These are phyloP conservation scores for Alternaria infectoria DNA, from an alignment of 2,329 filamentous ascomycete genomes.

Conservation along the genomic window DNA sequence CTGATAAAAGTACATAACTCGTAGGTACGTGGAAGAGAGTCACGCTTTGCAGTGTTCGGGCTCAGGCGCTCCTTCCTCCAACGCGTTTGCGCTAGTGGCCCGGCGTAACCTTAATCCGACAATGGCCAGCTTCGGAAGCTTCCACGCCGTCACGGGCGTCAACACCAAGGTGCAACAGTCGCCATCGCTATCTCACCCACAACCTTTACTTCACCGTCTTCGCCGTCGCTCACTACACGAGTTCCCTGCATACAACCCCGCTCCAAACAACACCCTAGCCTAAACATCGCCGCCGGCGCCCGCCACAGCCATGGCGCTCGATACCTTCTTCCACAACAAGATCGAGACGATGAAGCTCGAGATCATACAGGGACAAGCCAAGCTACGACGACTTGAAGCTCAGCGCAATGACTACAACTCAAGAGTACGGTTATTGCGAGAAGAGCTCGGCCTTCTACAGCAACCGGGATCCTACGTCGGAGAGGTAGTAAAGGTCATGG, in stretches of 20 bases:
- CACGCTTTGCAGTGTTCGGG: no score
- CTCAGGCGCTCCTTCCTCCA: not conserved
- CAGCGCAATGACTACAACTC: slow-evolving; percentile 99
- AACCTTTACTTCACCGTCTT: not conserved
- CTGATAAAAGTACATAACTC: no score
- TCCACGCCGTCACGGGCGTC: slow-evolving; percentile 13
- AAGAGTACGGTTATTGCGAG: slow-evolving; percentile 87
- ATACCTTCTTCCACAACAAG: slow-evolving; percentile 99
- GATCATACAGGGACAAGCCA: slow-evolving; percentile 98
- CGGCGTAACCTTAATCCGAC: slow-evolving; percentile 12
- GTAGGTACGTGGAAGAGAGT: no score
- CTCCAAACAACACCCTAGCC: not conserved
- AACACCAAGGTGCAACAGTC: not conserved
- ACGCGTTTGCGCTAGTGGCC: not conserved
- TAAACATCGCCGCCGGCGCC: slow-evolving; percentile 23
- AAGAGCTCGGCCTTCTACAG: slow-evolving; percentile 94
- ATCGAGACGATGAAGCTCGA: slow-evolving; percentile 99
- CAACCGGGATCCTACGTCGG: slow-evolving; percentile 98
- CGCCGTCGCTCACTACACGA: not conserved
- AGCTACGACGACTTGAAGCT: slow-evolving; percentile 91
- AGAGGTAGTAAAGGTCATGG: slow-evolving; percentile 99
- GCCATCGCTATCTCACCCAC: slow-evolving; percentile 4
- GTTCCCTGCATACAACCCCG: not conserved
- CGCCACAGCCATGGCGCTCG: slow-evolving; percentile 85
- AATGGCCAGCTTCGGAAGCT: slow-evolving; percentile 22